Evolutionary conservation across 495 filamentous ascomycete genomes (phyloP), one percentile per base, ranked within the genome.

Genomic region (Neurospora hispaniola): DNA sequence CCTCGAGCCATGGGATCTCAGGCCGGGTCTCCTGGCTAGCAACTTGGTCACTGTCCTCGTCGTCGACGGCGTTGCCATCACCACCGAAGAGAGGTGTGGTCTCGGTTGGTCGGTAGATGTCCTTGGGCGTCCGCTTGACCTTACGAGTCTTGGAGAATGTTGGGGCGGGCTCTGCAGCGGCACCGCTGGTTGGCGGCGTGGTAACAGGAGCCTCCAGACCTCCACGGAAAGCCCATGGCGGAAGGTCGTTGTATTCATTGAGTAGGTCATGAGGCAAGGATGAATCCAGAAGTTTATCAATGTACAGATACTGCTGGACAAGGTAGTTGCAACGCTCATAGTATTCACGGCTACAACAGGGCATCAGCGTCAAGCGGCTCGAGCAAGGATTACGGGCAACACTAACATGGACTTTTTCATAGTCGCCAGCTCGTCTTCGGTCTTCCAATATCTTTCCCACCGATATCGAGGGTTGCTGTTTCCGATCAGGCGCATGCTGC

Each of bases 221-320:
- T 66, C 27, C 27, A 43, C 75, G 73, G 75, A 82, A 81, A 69
- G 78, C 81, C 20, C 80, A 84, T 9, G 77, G 79, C 39, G 82
- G 77, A 72, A 88, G 82, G 66, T 88, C 78, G 71, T 88, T 87
- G 80, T 98, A 98, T 76, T 97, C 94, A 76, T 96, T 92, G 70
- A 98, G 88, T 18, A 98, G 83, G 77, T 92, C 89, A 74, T 94
- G 93, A 1, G 94, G 93, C 7, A 97, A 83, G 8, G 93, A 94
- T 14, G 93, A 96, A 80, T 96, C 94, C 42, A 98, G 86, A 23
- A 98, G 82, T n/a, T 91, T 87, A 80, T 98, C 94, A 75, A 97
- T 96, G 77, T 95, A 97, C 69, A 93, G 85, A 79, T 97, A 98
- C 75, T 93, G 92, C 72, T 93, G 91, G 70, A 98, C 88, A 11